These are phyloP conservation scores for Fusarium fujikuroi DNA, from an alignment of 2,329 filamentous ascomycete genomes.

Conservation along the genomic window DNA sequence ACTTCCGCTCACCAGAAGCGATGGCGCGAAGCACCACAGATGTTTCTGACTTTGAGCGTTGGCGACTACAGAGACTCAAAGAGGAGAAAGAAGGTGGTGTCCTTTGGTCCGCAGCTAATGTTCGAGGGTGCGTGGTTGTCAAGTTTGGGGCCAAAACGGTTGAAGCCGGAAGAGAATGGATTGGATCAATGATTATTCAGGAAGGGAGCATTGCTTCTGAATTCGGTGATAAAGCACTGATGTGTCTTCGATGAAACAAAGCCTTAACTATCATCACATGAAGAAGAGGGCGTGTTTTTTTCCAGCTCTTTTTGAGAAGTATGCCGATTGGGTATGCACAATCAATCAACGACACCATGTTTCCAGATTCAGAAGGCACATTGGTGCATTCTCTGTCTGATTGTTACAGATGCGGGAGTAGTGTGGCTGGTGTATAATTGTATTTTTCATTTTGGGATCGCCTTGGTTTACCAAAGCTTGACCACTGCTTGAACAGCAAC, in stretches of 20 bases:
- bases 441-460: neutral
- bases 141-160: slow-evolving; percentile 89
- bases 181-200: slow-evolving; percentile 76
- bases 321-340: neutral
- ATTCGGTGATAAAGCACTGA: slow-evolving; percentile 84
- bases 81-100: slow-evolving; percentile 70
- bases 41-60: slow-evolving; percentile 58
- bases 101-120: slow-evolving; percentile 83
- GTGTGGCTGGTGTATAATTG: neutral
- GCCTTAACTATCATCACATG: neutral
- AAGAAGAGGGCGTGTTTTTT: neutral
- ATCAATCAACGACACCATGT: neutral
- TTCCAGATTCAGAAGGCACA: neutral
- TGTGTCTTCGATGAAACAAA: slow-evolving; percentile 71
- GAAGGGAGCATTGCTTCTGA: slow-evolving; percentile 76
- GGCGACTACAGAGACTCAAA: slow-evolving; percentile 65
- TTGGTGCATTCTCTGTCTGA: neutral
- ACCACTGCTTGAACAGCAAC: slow-evolving; percentile 7
- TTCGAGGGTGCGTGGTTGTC: slow-evolving; percentile 86
- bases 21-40: slow-evolving; percentile 52
- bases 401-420: neutral
- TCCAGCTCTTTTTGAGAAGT: neutral
- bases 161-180: slow-evolving; percentile 83
- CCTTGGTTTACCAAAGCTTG: slow-evolving; percentile 9
- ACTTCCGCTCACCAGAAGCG: slow-evolving; percentile 71